These are phyloP conservation scores for Diplodia sapinea DNA, from an alignment of 2,329 filamentous ascomycete species.

Conservation along the genomic window DNA sequence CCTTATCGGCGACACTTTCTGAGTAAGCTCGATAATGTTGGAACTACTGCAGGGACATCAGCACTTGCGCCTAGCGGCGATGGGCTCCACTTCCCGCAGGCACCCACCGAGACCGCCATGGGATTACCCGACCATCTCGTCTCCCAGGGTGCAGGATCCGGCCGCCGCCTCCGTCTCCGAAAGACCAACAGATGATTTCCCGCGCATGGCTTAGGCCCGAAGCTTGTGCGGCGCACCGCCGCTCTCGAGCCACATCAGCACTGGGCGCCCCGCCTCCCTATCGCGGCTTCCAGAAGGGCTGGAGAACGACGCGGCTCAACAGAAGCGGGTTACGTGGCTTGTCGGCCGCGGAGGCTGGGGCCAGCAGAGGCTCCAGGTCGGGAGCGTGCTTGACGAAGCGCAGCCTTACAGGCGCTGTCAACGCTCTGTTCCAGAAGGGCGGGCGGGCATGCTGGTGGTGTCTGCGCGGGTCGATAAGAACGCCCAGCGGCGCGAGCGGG, in stretches of 20 bases:
- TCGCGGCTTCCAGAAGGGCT: slow-evolving; percentile 25
- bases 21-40: not conserved
- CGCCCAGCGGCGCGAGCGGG: slow-evolving; percentile 8
- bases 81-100: slow-evolving; percentile 26
- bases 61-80: slow-evolving; percentile 7
- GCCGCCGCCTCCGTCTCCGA: slow-evolving; percentile 3
- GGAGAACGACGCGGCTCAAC: slow-evolving; percentile 18
- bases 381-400: slow-evolving; percentile 21
- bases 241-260: slow-evolving; percentile 19
- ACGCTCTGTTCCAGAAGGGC: slow-evolving; percentile 18
- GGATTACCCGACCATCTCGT: slow-evolving; percentile 20
- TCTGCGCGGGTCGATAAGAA: slow-evolving; percentile 9
- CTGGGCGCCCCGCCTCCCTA: slow-evolving; percentile 10
- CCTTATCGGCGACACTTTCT: slow-evolving; percentile 25
- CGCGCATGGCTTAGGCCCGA: slow-evolving; percentile 18
- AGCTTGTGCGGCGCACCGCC: slow-evolving; percentile 21
- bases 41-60: slow-evolving; percentile 23
- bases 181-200: slow-evolving; percentile 16
- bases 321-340: slow-evolving; percentile 28
- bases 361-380: slow-evolving; percentile 7
- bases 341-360: slow-evolving; percentile 8
- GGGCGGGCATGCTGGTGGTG: slow-evolving; percentile 13
- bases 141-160: slow-evolving; percentile 20
- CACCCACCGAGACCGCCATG: not conserved
- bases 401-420: slow-evolving; percentile 26